These are phyloP conservation scores for Hypoxylon sp. DNA, from an alignment of 2,329 filamentous ascomycete species.

Conservation along the genomic window DNA sequence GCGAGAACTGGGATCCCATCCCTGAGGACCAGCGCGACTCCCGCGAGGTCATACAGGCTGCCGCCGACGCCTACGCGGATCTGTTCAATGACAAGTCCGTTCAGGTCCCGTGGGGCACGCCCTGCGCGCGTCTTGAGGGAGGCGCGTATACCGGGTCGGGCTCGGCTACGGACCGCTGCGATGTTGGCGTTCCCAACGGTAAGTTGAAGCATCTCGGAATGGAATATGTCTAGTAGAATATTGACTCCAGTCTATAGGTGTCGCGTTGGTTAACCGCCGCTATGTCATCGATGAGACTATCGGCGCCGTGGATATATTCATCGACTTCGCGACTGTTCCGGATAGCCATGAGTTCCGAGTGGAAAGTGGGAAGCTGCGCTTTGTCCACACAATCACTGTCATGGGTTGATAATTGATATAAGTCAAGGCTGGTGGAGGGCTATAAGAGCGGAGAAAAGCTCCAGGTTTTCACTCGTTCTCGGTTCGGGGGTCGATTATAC, in stretches of 20 bases:
- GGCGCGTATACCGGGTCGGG: slow-evolving; percentile 52
- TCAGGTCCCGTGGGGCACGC: slow-evolving; percentile 54
- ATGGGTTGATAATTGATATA: slow-evolving; percentile 40
- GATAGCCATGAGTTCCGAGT: slow-evolving; percentile 54
- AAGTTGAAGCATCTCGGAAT: slow-evolving; percentile 16
- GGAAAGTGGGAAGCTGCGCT: slow-evolving; percentile 51
- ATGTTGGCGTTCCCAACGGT: slow-evolving; percentile 54
- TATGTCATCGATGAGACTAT: slow-evolving; percentile 50
- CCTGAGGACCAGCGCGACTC: slow-evolving; percentile 49
- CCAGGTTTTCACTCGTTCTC: background rate
- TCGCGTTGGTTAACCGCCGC: slow-evolving; percentile 45
- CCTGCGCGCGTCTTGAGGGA: slow-evolving; percentile 55
- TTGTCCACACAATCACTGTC: slow-evolving; percentile 52
- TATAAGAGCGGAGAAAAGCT: background rate
- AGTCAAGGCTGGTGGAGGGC: background rate
- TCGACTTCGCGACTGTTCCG: slow-evolving; percentile 49
- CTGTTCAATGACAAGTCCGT: slow-evolving; percentile 54
- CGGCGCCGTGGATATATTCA: slow-evolving; percentile 49
- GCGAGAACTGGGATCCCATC: slow-evolving; percentile 53
- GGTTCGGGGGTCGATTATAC: too few species aligned
- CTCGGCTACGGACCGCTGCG: slow-evolving; percentile 48
- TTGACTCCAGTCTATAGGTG: slow-evolving; percentile 39
- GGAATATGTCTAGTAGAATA: background rate
- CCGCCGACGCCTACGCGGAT: slow-evolving; percentile 54
- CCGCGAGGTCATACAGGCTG: slow-evolving; percentile 52